These are phyloP conservation scores for Crucibulum laeve DNA, from an alignment of 768 basidiomycete genomes.

Conservation along the genomic window DNA sequence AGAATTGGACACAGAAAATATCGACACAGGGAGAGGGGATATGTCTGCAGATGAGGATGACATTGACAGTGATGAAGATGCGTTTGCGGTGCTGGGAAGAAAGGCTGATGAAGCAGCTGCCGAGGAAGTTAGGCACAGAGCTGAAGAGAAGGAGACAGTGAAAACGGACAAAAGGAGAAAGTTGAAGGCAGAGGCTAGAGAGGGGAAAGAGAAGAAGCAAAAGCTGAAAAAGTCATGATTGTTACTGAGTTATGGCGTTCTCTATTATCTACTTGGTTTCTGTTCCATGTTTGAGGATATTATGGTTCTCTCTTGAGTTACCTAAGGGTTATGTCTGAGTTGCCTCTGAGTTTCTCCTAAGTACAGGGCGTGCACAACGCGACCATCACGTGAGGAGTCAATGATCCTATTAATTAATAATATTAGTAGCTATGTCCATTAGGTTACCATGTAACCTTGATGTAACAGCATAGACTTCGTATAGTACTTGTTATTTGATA, in stretches of 20 bases:
- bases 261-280: not conserved
- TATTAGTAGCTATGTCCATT: too few relatives aligned
- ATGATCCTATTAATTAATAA: too few relatives aligned
- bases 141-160: slow-evolving; percentile 12
- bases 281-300: too few relatives aligned
- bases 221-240: slow-evolving; percentile 8
- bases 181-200: slow-evolving; percentile 5
- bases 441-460: too few relatives aligned
- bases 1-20: slow-evolving; percentile 9
- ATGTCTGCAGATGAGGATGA: slow-evolving; percentile 6
- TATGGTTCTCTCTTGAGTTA: too few relatives aligned
- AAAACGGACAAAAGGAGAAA: slow-evolving; percentile 11
- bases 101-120: slow-evolving; percentile 17
- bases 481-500: too few relatives aligned
- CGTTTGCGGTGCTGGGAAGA: slow-evolving; percentile 19
- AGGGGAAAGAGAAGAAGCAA: slow-evolving; percentile 12
- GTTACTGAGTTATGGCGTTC: not conserved
- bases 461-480: not conserved
- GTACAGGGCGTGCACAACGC: too few relatives aligned
- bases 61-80: slow-evolving; percentile 19
- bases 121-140: slow-evolving; percentile 20
- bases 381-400: too few relatives aligned
- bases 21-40: slow-evolving; percentile 4
- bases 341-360: too few relatives aligned
- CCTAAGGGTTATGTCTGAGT: too few relatives aligned